These are phyloP conservation scores for Stygiomarasmius scandens DNA, from an alignment of 1,284 basidiomycete species.

Conservation along the genomic window DNA sequence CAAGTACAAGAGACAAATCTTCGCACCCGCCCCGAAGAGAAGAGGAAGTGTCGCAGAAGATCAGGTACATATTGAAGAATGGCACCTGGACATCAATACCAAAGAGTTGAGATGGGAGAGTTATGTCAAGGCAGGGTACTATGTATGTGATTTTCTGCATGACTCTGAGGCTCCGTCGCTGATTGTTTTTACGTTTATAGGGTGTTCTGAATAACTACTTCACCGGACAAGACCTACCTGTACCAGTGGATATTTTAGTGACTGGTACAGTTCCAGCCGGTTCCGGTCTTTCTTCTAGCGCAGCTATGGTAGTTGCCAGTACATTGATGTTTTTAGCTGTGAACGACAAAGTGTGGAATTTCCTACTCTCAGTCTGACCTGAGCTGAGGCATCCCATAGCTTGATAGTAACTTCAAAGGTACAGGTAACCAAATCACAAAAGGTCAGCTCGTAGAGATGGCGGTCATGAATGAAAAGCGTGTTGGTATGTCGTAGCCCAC, in stretches of 20 bases:
- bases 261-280: constrained; percentile 82
- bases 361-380: not conserved
- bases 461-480: constrained; percentile 81
- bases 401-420: constrained; percentile 27
- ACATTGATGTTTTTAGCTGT: constrained; percentile 78
- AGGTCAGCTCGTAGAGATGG: constrained; percentile 73
- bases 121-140: constrained; percentile 84
- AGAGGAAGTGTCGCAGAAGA: constrained; percentile 32
- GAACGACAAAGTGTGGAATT: constrained; percentile 58
- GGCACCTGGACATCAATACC: constrained; percentile 76
- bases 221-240: constrained; percentile 37
- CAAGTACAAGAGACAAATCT: constrained; percentile 61
- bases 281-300: constrained; percentile 81
- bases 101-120: constrained; percentile 80
- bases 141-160: constrained; percentile 42
- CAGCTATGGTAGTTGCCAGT: constrained; percentile 84
- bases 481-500: constrained; percentile 54
- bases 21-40: constrained; percentile 48
- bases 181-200: constrained; percentile 36
- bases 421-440: constrained; percentile 49
- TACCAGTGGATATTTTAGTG: constrained; percentile 70
- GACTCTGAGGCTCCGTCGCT: not conserved
- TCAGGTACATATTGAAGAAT: constrained; percentile 50
- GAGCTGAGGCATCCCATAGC: constrained; percentile 25
- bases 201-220: constrained; percentile 77